A percentile compares a stretch with the other conserved stretches of the same genome.
Evolutionary conservation across 148 eudicot genomes (phyloP).

Genomic region (Tetragonia tetragonoides): DNA sequence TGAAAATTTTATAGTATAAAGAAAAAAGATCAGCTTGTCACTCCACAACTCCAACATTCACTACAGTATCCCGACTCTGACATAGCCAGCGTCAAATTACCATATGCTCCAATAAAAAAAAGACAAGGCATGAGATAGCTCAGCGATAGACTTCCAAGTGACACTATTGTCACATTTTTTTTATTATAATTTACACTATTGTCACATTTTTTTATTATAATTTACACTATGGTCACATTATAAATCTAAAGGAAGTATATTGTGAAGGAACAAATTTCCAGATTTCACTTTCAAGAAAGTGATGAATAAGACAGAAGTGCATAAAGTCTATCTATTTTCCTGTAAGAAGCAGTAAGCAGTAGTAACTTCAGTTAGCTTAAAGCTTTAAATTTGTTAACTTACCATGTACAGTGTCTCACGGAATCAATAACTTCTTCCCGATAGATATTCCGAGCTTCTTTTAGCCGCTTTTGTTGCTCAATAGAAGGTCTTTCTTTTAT

Average conservation of each 20-base stretch:
- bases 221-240: background rate
- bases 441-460: slow-evolving; percentile 78
- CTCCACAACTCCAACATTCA: background rate
- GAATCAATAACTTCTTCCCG: slow-evolving; percentile 90
- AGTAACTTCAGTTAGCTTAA: background rate
- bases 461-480: slow-evolving; percentile 81
- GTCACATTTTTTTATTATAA: background rate
- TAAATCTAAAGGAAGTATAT: background rate
- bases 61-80: background rate
- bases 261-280: background rate
- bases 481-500: slow-evolving; percentile 60
- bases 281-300: background rate
- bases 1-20: background rate
- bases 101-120: background rate
- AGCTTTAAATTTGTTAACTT: slow-evolving; percentile 19
- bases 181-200: background rate
- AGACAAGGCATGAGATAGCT: background rate
- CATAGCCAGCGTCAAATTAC: background rate
- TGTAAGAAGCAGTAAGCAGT: background rate
- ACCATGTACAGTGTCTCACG: slow-evolving; percentile 84
- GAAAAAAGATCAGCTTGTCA: background rate
- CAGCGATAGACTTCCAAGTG: background rate
- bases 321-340: background rate
- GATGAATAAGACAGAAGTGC: background rate
- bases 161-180: too few species aligned